Evolutionary conservation across 176 grass and related monocot genomes (phyloP).

Genomic region (Cenchrus americanus): DNA sequence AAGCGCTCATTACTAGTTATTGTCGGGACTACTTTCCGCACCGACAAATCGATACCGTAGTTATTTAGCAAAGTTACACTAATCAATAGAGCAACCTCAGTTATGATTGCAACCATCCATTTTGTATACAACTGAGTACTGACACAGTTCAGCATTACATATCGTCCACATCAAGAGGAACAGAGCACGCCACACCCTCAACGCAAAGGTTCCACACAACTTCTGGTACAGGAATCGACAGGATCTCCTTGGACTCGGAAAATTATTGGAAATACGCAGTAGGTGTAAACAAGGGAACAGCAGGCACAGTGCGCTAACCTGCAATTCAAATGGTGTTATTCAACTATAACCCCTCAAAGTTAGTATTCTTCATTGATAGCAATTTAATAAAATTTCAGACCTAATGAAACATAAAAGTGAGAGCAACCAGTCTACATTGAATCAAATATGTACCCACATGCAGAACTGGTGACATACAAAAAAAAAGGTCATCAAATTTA

Average conservation of each 20-base stretch:
- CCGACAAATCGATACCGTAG: background rate
- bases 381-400: background rate
- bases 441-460: slow-evolving; percentile 10
- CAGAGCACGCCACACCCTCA: background rate
- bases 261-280: background rate
- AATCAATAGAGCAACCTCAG: background rate
- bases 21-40: no score
- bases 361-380: background rate
- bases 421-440: no score
- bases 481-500: slow-evolving; percentile 2
- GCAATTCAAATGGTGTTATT: slow-evolving; percentile 21
- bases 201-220: background rate
- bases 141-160: background rate
- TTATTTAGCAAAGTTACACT: background rate
- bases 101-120: background rate
- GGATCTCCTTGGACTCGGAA: background rate
- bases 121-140: background rate
- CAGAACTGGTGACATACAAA: slow-evolving; percentile 12
- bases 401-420: background rate
- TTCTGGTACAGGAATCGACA: background rate
- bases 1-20: no score
- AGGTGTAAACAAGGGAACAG: background rate
- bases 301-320: background rate
- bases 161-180: background rate
- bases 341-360: background rate